Evolutionary conservation across 129 eudicot species (phyloP), one percentile per base, ranked within the genome.

Genomic region (Erigeron canadensis): DNA sequence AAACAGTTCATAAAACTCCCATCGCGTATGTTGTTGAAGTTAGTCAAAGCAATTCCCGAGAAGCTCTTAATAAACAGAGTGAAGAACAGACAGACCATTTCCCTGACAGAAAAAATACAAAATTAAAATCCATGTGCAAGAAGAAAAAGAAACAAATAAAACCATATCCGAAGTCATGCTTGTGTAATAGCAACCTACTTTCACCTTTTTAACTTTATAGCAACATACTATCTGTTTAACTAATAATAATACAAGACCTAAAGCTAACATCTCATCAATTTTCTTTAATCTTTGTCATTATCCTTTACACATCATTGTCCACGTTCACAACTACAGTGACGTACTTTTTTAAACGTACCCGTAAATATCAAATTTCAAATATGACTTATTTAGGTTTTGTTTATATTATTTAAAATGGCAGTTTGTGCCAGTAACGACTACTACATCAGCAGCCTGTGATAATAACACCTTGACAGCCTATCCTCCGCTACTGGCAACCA

Each of bases 51-150:
- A 77, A 70, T 23, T 67, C 72, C 76, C 12, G 78, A 84, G 80
- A 83, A 75, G 67, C 73, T 78, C 65, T 75, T 78, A 67, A 89
- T 81, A 46, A 82, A 51, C 53, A 82, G n/a, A 9, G 97, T 81
- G 70, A 94, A 86, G 65, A 94, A 84, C 41, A 66, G 87, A 21
- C 96, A 90, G 7, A 73, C 90, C 84, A 81, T 87, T 83, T 94
- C 96, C 86, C 98, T 94, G 89, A 64, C 57, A 66, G 56, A 41
- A 17, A 51, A 50, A 58, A 54, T 21, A 44, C 53, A 8, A 53
- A 47, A 71, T 63, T 16, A 69, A 6, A 69, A 69, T 53, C 39
- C 48, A 6, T 54, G 53, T 37, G 16, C 7, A 6, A 60, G 44
- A 61, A 37, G 16, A 50, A 72, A 38, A 0, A 47, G 22, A 34